These are phyloP conservation scores for Boechera divaricarpa DNA, from an alignment of 345 rosid genomes.

Conservation along the genomic window DNA sequence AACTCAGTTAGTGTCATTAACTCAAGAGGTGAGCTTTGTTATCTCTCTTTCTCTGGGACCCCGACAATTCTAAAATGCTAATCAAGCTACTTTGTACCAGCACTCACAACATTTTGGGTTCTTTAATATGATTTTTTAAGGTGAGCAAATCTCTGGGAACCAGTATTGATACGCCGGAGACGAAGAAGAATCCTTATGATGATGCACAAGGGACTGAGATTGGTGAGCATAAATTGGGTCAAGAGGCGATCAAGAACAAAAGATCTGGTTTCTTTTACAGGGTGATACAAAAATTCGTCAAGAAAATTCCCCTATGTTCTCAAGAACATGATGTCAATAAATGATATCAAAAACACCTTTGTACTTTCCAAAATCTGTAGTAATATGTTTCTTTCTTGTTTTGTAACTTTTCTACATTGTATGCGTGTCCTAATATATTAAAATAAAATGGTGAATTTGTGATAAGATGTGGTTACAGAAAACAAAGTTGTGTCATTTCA, in stretches of 20 bases:
- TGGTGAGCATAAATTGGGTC: too few relatives aligned
- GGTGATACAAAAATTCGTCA: constrained; percentile 1
- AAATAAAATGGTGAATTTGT: not conserved
- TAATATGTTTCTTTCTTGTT: not conserved
- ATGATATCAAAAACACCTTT: not conserved
- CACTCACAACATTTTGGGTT: too few relatives aligned
- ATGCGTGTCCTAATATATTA: not conserved
- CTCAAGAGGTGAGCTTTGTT: too few relatives aligned
- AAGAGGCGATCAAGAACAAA: not conserved
- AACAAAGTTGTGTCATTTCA: not conserved
- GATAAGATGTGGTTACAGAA: not conserved
- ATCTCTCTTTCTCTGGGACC: too few relatives aligned
- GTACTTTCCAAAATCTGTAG: constrained; percentile 1
- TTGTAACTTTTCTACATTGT: not conserved
- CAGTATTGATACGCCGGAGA: too few relatives aligned
- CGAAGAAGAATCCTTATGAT: too few relatives aligned
- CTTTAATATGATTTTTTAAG: too few relatives aligned
- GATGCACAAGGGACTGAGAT: too few relatives aligned
- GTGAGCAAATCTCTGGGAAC: too few relatives aligned
- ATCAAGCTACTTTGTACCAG: too few relatives aligned
- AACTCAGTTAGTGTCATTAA: too few relatives aligned
- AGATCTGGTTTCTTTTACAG: constrained; percentile 20
- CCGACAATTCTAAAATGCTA: too few relatives aligned
- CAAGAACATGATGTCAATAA: not conserved
- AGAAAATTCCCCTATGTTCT: constrained; percentile 9